These are phyloP conservation scores for Pinus taeda DNA, from an alignment of 75 land plant species.

Conservation along the genomic window DNA sequence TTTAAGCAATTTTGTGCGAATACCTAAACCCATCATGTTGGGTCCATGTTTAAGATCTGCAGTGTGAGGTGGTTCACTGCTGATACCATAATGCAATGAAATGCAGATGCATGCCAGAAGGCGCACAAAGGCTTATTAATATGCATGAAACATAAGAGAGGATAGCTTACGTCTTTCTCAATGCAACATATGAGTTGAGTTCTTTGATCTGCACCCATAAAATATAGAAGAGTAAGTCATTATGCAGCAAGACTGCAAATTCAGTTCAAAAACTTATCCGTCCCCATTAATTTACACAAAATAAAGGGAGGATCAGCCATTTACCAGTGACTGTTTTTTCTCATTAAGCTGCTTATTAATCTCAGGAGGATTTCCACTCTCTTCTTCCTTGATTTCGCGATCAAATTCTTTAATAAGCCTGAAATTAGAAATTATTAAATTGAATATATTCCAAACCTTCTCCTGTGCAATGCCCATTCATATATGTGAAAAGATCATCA, in stretches of 20 bases:
- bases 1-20: neutral
- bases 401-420: slow-evolving; percentile 18
- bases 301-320: neutral
- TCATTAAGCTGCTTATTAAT: no score
- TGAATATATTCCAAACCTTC: no score
- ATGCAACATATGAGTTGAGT: no score
- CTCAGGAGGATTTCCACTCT: no score
- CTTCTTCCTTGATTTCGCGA: no score
- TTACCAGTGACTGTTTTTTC: slow-evolving; percentile 14
- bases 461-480: neutral
- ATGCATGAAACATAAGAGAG: neutral
- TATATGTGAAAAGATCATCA: neutral
- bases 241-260: neutral
- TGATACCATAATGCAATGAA: neutral
- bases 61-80: neutral
- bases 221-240: slow-evolving; percentile 1
- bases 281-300: no score
- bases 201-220: slow-evolving; percentile 25
- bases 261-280: neutral
- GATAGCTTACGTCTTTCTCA: slow-evolving; percentile 11
- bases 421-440: slow-evolving; percentile 8
- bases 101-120: neutral
- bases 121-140: neutral
- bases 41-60: neutral
- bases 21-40: neutral